Evolutionary conservation across 202 grass and related monocot genomes (phyloP), one percentile per base, ranked within the genome.

Genomic region (Panicum hallii): DNA sequence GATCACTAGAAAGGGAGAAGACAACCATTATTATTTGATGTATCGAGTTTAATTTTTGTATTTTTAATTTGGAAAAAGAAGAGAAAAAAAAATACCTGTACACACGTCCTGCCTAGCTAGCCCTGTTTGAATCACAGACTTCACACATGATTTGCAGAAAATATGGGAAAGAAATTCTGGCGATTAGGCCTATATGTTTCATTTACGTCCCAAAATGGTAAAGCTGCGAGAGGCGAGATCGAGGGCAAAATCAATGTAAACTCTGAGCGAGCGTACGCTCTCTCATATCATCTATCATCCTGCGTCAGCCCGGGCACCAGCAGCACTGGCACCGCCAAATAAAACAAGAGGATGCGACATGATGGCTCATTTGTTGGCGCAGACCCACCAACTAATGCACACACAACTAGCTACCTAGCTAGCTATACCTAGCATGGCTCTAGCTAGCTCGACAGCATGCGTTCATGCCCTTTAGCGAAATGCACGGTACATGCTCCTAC

Each of bases 281-380:
- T 11, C 42, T 3, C 44, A 4, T 54, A 55, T 16, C 16, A 79
- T 34, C 34, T 34, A 34, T 90, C 74, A 87, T 42, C 52, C 60
- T 34, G 14, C 74, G 55, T 47, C 68, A 83, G 54, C 61, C 32
- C 32, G 32, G 32, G 2, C 32, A 32, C 84, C 63, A 76, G 44
- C 68, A 90, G 78, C 47, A n/a, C 84, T 68, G 43, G 66, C 67
- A 77, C 53, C 44, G 15, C 9, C 61, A 80, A 63, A 73, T 83
- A 79, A 87, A 90, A 90, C 89, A 87, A 87, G 45, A 42, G 86
- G 83, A 77, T 47, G 6, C 19, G 89, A 81, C 81, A 80, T 72
- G 63, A 75, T 79, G 70, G n/a, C 63, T 49, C 68, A 87, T 77
- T 82, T 65, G 80, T 50, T 63, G 75, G 75, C n/a, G 70, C 42